phyloP scores from a whole-genome alignment of 1,284 basidiomycete genomes.

The Pterulicium gracile region DNA sequence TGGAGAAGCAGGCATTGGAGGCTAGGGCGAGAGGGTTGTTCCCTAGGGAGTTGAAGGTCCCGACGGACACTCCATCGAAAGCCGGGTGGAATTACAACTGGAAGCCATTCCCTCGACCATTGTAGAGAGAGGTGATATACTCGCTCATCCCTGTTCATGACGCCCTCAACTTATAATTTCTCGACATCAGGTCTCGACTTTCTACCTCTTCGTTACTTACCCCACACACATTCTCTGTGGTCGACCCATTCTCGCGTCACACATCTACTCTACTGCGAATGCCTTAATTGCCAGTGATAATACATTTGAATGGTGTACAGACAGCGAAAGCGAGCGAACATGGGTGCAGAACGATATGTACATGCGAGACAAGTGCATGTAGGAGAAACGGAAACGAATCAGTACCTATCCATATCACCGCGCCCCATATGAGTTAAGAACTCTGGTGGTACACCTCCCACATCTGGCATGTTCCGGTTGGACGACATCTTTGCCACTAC shows the following conservation, averaged over 20 bases:
- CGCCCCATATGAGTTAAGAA: conserved; percentile 10
- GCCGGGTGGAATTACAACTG: conserved; percentile 76
- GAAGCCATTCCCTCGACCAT: conserved; percentile 46
- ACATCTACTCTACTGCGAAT: no score
- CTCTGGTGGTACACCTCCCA: conserved; percentile 17
- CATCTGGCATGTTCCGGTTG: conserved; percentile 19
- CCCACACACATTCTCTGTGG: no score
- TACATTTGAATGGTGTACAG: neutral
- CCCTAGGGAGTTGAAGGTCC: conserved; percentile 70
- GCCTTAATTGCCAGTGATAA: neutral
- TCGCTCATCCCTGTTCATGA: conserved; percentile 2
- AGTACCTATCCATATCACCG: neutral
- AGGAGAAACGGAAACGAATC: no score
- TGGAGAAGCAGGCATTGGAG: conserved; percentile 64
- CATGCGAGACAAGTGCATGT: no score
- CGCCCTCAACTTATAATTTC: no score
- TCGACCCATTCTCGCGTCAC: no score
- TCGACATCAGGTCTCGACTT: no score
- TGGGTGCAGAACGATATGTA: no score
- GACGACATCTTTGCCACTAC: conserved; percentile 64
- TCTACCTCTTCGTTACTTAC: no score
- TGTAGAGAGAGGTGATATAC: conserved; percentile 19
- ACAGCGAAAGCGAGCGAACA: neutral
- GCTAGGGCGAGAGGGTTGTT: conserved; percentile 74
- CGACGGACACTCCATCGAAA: conserved; percentile 68